Evolutionary conservation across 768 basidiomycete species (phyloP), one percentile per base, ranked within the genome.

Genomic region (Xerocomus potaroensis): DNA sequence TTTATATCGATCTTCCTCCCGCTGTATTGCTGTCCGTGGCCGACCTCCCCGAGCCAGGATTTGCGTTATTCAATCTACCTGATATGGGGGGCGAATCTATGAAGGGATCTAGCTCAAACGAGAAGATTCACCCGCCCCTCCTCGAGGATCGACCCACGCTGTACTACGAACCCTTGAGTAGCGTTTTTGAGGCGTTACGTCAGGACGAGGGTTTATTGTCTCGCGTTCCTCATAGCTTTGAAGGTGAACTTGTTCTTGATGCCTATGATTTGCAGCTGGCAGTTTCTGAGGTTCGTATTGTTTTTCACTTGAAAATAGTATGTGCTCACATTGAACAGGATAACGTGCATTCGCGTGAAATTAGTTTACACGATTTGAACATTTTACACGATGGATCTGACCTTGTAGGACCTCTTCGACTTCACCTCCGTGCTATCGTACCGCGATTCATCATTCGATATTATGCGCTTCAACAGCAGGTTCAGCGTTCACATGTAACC

Each of bases 1-100:
- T 84, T 37, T 86, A 81, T 61, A 84, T 85, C 42, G 85, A 87
- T 49, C 81, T 83, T 23, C 86, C 86, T 22, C 86, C 86, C 11
- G 73, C 83, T 14, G 82, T 87, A 35, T 67, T 86, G 29, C 60
- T 87, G 27, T 68, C 69, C 8, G 38, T 76, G 19, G 49, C 56
- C 24, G 70, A 74, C 29, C 54, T 77, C 27, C 70, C 70, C 38
- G 70, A 68, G 16, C 53, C 64, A 31, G 65, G 72, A 26, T 70
- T 73, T 51, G 75, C 68, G 45, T 65, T 84, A 37, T 87, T 85
- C 66, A 87, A 81, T 58, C 72, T 74, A 38, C 75, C 77, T 7
- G 48, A 55, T 31, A 64, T 53, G 47, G 63, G 57, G 18, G 47
- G n/a, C 33, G 60, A 65, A 24, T 48, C 64, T 18, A 19, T 34